phyloP scores from a whole-genome alignment of 139 green algal species.

The Edaphochlamys debaryana region DNA sequence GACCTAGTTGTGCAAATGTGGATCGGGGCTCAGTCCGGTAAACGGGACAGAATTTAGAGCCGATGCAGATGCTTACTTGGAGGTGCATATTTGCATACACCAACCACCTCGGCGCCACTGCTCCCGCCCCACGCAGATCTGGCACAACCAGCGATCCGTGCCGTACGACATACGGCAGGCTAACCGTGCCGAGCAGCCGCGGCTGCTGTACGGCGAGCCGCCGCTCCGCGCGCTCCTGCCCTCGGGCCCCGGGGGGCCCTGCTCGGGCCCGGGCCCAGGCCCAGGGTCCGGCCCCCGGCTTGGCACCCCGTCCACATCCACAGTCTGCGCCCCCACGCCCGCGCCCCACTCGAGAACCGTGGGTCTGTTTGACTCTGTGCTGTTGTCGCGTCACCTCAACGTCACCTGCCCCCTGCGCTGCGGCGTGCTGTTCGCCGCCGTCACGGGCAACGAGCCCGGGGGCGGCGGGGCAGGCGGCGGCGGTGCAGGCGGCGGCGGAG shows the following conservation, averaged over 20 bases:
- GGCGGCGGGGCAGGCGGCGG: background rate
- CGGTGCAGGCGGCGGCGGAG: background rate
- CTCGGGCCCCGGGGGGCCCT: too few species aligned
- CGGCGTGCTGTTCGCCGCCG: constrained; percentile 12
- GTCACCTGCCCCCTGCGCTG: constrained; percentile 27
- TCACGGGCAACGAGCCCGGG: background rate
- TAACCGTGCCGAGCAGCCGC: background rate
- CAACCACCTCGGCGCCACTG: too few species aligned
- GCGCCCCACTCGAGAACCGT: too few species aligned
- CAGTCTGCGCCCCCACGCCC: too few species aligned
- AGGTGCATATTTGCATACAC: too few species aligned
- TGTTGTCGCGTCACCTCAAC: constrained; percentile 1
- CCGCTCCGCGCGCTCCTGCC: constrained; percentile 8
- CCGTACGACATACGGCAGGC: constrained; percentile 10
- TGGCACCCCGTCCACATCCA: too few species aligned
- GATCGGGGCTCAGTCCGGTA: too few species aligned
- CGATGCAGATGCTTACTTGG: too few species aligned
- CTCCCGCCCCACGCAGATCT: constrained; percentile 17
- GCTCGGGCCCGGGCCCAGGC: too few species aligned
- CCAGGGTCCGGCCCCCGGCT: too few species aligned
- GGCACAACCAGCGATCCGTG: constrained; percentile 34
- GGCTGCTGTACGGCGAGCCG: constrained; percentile 17
- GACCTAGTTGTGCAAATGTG: too few species aligned
- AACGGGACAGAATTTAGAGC: too few species aligned
- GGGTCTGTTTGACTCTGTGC: constrained; percentile 25